Conservation (phyloP, 192 early-diverging fungal species). For the Coemansia sp. region DNA sequence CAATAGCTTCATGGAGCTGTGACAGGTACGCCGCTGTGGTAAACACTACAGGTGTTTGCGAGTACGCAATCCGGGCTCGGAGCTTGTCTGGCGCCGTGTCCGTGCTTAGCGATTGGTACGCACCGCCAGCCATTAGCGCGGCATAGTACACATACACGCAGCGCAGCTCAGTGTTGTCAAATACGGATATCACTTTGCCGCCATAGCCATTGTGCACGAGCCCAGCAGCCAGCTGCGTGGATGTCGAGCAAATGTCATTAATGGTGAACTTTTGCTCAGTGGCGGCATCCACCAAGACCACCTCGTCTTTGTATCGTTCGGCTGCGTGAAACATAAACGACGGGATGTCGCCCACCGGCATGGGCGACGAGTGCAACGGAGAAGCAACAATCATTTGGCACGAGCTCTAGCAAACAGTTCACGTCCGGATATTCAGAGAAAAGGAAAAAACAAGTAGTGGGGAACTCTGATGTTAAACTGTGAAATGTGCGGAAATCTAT, state of each 20-base stretch:
- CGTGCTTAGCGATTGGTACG: constrained; percentile 49
- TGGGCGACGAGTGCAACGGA: constrained; percentile 30
- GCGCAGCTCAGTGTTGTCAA: constrained; percentile 38
- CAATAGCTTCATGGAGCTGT: constrained; percentile 14
- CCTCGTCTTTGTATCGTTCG: constrained; percentile 26
- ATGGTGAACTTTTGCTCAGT: constrained; percentile 40
- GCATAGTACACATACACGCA: constrained; percentile 51
- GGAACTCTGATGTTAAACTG: neutral
- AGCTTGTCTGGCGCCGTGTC: constrained; percentile 14
- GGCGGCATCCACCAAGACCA: constrained; percentile 40
- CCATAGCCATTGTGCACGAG: constrained; percentile 24
- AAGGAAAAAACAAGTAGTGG: neutral
- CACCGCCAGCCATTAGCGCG: constrained; percentile 44
- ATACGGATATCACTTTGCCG: constrained; percentile 35
- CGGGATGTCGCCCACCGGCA: constrained; percentile 49
- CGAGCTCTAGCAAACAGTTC: neutral
- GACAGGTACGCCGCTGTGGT: constrained; percentile 20
- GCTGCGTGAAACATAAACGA: constrained; percentile 46
- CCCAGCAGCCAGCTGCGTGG: constrained; percentile 39
- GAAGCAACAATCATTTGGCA: constrained; percentile 41
- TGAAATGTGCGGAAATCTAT: neutral
- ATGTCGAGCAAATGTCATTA: constrained; percentile 36
- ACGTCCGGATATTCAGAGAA: neutral
- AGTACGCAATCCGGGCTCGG: constrained; percentile 21
- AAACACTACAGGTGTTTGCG: constrained; percentile 33